A percentile compares a stretch with the other conserved stretches of the same genome.
Evolutionary conservation across 345 rosid species (phyloP).

Genomic region (Brassica incana): DNA sequence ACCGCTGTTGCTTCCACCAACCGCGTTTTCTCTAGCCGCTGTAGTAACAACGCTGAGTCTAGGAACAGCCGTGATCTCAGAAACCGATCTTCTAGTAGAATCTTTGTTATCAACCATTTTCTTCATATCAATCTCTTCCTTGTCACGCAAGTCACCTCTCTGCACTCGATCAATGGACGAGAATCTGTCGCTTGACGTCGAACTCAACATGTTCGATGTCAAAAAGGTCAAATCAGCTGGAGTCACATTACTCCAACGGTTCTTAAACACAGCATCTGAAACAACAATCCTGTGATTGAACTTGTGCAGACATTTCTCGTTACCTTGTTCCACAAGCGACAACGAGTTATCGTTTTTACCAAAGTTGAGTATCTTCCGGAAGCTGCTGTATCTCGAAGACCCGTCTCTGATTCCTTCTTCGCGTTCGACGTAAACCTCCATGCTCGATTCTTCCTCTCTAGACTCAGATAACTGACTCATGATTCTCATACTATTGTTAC

Average conservation of each 20-base stretch:
- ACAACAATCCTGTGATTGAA: slow-evolving; percentile 67
- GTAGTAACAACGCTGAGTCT: slow-evolving; percentile 9
- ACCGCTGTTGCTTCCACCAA: background rate
- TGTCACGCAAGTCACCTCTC: slow-evolving; percentile 22
- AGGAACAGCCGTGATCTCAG: slow-evolving; percentile 68
- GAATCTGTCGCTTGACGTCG: slow-evolving; percentile 57
- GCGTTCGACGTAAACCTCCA: slow-evolving; percentile 71
- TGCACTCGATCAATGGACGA: slow-evolving; percentile 23
- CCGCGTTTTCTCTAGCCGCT: slow-evolving; percentile 34
- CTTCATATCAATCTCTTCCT: slow-evolving; percentile 30
- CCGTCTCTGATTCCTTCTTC: slow-evolving; percentile 46
- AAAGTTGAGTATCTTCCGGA: slow-evolving; percentile 47
- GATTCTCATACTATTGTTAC: slow-evolving; percentile 49
- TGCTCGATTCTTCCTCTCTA: slow-evolving; percentile 43
- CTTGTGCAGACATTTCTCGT: slow-evolving; percentile 48
- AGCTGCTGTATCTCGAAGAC: slow-evolving; percentile 56
- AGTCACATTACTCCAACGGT: slow-evolving; percentile 84
- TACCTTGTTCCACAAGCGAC: slow-evolving; percentile 31
- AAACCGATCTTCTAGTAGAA: slow-evolving; percentile 55
- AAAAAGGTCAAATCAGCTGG: slow-evolving; percentile 72
- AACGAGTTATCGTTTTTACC: slow-evolving; percentile 30
- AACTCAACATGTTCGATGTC: slow-evolving; percentile 67
- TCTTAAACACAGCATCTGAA: slow-evolving; percentile 64
- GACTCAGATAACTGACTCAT: slow-evolving; percentile 44
- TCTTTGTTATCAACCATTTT: slow-evolving; percentile 18